Evolutionary conservation across 805 yeast genomes (phyloP), one percentile per base, ranked within the genome.

Genomic region (Ogataea chonburiensis): DNA sequence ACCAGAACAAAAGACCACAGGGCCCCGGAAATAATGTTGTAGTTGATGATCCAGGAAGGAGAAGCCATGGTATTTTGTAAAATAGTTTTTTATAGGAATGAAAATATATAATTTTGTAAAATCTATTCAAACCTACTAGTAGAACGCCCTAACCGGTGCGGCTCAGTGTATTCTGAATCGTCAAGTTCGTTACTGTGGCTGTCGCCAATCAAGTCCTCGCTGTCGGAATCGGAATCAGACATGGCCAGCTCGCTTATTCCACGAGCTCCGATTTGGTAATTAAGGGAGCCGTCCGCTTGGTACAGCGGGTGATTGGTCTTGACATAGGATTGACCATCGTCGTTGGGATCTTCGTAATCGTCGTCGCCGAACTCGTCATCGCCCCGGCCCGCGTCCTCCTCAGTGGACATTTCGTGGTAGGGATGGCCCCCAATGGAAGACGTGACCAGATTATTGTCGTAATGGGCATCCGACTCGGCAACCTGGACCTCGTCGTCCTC

Each of bases 271-370:
- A 39, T 39, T 12, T 40, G 28, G 25, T 47, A 46, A 22, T 53
- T 58, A 34, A 60, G 31, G 2, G 62, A 53, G 8, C 66, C 66
- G 37, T 58, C 65, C 3, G 75, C 63, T 45, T 72, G 77, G 51
- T 82, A 81, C 37, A 81, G 58, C 5, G 86, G 81, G 49, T 79
- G 76, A 25, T 70, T 63, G 16, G 71, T 67, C 54, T 76, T 80
- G 35, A 77, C 76, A 57, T 83, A 83, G 1, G 86, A 79, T 53
- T 75, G 77, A 0, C 91, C 91, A 52, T 83, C 91, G 56, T 84
- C 91, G 52, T 83, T 81, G 1, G 91, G 89, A 53, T 83, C 89
- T 49, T 75, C 77, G 50, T 83, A 81, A 42, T 80, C 88, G 42
- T 82, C 87, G 10, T 74, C 84, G 17, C 71, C 43, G 17, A 29